Evolutionary conservation across 208 protist species (phyloP), one percentile per base, ranked within the genome.

Genomic region (Trypanosoma scelopori): DNA sequence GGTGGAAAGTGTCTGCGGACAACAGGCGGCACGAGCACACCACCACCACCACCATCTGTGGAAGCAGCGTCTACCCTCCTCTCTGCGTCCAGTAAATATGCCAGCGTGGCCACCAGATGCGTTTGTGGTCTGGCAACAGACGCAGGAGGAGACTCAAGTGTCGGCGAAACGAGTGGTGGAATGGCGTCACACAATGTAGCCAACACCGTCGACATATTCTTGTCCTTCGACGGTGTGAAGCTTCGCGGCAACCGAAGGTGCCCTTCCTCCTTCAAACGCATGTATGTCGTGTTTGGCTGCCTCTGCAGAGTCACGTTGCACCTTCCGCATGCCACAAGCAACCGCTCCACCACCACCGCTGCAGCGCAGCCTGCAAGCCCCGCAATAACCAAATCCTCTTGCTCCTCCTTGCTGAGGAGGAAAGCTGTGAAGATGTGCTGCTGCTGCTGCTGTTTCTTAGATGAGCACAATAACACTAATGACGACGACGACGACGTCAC

Each of bases 101-200:
- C 60, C 42, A 65, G 60, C 11, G 60, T 56, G 22, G 49, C n/a
- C 7, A 55, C 35, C 11, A 65, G 12, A n/a, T 47, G 32, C 4
- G 13, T 25, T 4, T 15, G 5, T 15, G 32, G 32, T 2, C 23
- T 27, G 1, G 22, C 12, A 25, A 47, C 20, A 47, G 47, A 5
- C 22, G 15, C 7, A 18, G 12, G 6, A 0, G 3, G 12, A 20
- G 39, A 23, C 25, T 16, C 25, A 28, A 27, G 30, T 25, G 15
- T 16, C 22, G 7, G 23, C 45, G 18, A 27, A 51, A 16, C 12
- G 20, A 41, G 57, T 50, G 25, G 27, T 41, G 57, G 43, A 51
- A 63, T 63, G 18, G 43, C 46, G n/a, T 55, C 60, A 35, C 48
- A 48, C 47, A 53, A 48, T 58, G 28, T 41, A 6, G 53, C 22